These are phyloP conservation scores for Verticillium klebahnii DNA, from an alignment of 2,329 filamentous ascomycete genomes.

Conservation along the genomic window DNA sequence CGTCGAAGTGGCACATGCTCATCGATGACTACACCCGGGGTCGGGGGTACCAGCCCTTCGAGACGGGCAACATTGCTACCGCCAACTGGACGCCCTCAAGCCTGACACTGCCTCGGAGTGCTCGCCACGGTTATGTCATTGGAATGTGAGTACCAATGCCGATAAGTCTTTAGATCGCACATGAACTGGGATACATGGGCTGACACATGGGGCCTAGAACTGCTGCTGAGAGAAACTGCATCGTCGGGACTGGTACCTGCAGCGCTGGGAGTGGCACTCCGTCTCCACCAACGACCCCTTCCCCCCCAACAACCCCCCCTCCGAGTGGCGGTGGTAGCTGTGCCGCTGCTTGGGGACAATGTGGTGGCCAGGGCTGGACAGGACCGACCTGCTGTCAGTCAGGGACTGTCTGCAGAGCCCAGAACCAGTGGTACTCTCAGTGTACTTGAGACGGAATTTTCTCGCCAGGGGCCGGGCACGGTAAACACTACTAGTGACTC, in stretches of 20 bases:
- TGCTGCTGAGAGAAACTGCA: neutral
- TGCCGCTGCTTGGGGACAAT: conserved; percentile 15
- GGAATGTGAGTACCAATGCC: conserved; percentile 6
- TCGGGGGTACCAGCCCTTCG: conserved; percentile 10
- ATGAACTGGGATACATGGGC: neutral
- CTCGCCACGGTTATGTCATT: conserved; percentile 12
- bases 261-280: neutral
- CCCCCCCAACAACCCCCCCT: neutral
- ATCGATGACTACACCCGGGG: conserved; percentile 14
- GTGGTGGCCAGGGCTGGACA: conserved; percentile 18
- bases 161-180: neutral
- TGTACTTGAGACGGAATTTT: conserved; percentile 24
- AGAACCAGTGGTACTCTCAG: conserved; percentile 47
- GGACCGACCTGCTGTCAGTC: conserved; percentile 18
- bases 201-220: neutral
- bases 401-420: conserved; percentile 13
- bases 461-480: no score
- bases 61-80: conserved; percentile 8
- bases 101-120: conserved; percentile 3
- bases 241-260: neutral
- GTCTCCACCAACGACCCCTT: neutral
- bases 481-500: no score
- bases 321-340: neutral
- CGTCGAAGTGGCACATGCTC: conserved; percentile 12
- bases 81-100: conserved; percentile 6